Base-by-base conservation (phyloP, 163 green algal genomes). In the Scenedesmus sp. region DNA sequence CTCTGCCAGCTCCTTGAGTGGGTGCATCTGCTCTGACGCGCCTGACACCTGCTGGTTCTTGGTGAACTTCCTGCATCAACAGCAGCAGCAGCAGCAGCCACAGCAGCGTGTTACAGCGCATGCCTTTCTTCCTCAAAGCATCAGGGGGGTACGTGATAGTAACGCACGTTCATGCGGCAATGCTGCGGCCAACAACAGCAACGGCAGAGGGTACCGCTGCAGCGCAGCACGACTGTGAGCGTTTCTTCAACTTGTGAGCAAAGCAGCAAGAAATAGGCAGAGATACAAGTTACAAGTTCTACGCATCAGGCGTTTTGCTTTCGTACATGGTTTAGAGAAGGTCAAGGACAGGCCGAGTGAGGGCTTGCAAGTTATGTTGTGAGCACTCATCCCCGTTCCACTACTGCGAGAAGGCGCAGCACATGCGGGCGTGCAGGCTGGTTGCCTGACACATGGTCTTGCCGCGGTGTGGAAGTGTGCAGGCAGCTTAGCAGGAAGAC, bases 1-100 rank as follows among this genome's bases (percentile, higher is more conserved):
- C 13, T 84, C 61, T 88, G 83, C 83, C 44, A 81, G 44, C 33
- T 79, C 83, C 51, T 84, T 86, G 9, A 86, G 72, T 26, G 72
- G 82, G 22, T 90, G 81, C 84, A 85, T 90, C 43, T 92, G 51
- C 53, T 91, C 40, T 10, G 73, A 86, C 0, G 86, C 86, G 13
- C 26, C 51, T 42, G 73, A 46, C 73, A 91, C 86, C n/a, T 78
- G 49, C 13, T 53, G 15, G 37, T 91, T 85, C 7, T 91, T 33
- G 44, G 86, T 91, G 46, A 91, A 91, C 70, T 91, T 85, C 35
- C 81, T 86, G 81, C 46, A 86, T n/a, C 24, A 44, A 30, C 81
- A 86, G 65, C 65, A 76, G 65, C 65, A 76, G 65, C 65, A 76
- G 65, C 65, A 76, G 65, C 30, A 40, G 30, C 30, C 37, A 10